Evolutionary conservation across 108 stramenopile species (phyloP), one percentile per base, ranked within the genome.

Genomic region (Cyclostephanos tholiformis): DNA sequence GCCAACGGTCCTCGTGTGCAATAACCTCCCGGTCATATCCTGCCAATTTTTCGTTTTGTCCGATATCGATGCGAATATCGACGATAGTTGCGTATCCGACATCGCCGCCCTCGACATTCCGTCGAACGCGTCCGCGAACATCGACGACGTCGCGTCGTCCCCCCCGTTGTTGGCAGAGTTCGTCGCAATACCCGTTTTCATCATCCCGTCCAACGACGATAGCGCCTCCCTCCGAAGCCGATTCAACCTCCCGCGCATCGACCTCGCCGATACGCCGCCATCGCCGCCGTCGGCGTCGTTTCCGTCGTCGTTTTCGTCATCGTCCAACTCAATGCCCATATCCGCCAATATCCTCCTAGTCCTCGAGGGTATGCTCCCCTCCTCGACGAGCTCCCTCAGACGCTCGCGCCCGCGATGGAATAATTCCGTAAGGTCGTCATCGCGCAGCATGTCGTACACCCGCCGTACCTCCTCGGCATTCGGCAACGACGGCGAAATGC

Each of bases 31-130:
- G 14, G 94, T 91, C 49, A 85, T 80, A 71, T 90, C 85, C 74
- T 95, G 94, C 94, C 94, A 95, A 26, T 70, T 82, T 7, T 87
- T 82, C 8, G 94, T 95, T 73, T 86, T 85, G 46, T 88, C 91
- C 13, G 84, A 85, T 29, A 95, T 82, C 4, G 82, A 82, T 17
- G 84, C 86, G 62, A 92, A 86, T 23, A 92, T 81, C 7, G 70
- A 56, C n/a, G 77, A 63, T 30, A 95, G 68, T 57, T 73, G 70
- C 19, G 85, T 82, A 82, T 95, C 94, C 0, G 91, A 90, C 26
- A 86, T 87, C 25, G 91, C 86, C 27, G 88, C 91, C 20, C 69
- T 62, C 17, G 89, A 72, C 19, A 92, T 60, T 27, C 73, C 83
- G 57, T 95, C 91, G 66, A 91, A 91, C 77, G 91, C 86, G 39